Evolutionary conservation across 768 basidiomycete species (phyloP), one percentile per base, ranked within the genome.

Genomic region (Lentinula boryana): DNA sequence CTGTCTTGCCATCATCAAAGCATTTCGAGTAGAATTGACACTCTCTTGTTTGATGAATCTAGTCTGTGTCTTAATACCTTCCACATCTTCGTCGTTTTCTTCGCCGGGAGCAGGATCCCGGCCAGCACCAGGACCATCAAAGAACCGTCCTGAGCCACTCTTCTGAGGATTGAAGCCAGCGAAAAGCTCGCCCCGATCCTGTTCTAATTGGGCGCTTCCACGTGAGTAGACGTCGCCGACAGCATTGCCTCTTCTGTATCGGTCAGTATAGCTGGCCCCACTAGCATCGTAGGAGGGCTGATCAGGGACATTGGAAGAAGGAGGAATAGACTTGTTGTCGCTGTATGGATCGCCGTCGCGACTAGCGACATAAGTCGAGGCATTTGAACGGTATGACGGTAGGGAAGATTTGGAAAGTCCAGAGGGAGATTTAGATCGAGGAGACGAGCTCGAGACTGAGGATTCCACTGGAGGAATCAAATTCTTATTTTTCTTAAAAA

Each of bases 21-120:
- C 90, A 66, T 89, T 91, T 62, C 89, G 75, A 1, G 88, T 85
- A 21, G 84, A 83, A 56, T 82, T 82, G 44, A 91, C 80, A 64
- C 80, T 83, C 66, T 91, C 88, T 72, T 90, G 87, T 75, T 92
- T 91, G 63, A 84, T 67, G 65, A 80, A 83, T 56, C 80, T 75
- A 60, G 85, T 86, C 70, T 87, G 83, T 67, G 86, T 82, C 74
- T 89, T 91, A 72, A 92, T 91, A 21, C 82, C 86, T 70, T 91
- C 90, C 13, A 87, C 77, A 55, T 87, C 88, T 60, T 86, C 84
- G 5, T 86, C 85, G 40, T 80, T 78, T 64, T 83, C 81, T 66
- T 82, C 77, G 36, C 80, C 80, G 1, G 76, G 72, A 46, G 71
- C 60, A 56, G 76, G 76, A 40, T 75, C 76, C 36, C 58, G 66